These are phyloP conservation scores for Cordyceps fumosorosea DNA, from an alignment of 2,329 filamentous ascomycete species.

Conservation along the genomic window DNA sequence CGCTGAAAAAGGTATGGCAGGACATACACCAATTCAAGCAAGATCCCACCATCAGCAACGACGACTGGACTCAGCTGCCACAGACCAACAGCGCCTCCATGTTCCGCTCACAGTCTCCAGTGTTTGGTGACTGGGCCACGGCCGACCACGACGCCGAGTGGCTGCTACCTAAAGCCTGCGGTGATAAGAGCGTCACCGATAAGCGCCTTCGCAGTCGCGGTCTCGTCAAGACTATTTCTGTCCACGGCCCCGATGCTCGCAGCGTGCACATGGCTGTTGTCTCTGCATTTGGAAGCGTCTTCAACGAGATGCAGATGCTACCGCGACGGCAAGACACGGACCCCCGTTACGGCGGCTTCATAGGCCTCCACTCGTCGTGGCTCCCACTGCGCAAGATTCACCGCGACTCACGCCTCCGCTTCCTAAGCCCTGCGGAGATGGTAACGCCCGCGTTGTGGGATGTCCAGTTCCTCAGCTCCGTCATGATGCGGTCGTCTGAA, in stretches of 20 bases:
- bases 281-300: conserved; percentile 53
- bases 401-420: conserved; percentile 65
- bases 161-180: conserved; percentile 63
- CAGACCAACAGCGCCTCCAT: conserved; percentile 37
- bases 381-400: conserved; percentile 72
- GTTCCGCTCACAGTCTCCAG: conserved; percentile 42
- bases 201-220: conserved; percentile 69
- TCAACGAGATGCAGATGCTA: conserved; percentile 37
- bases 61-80: conserved; percentile 51
- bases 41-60: conserved; percentile 30
- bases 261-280: conserved; percentile 61
- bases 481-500: conserved; percentile 65
- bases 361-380: conserved; percentile 61
- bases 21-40: conserved; percentile 41
- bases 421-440: conserved; percentile 66
- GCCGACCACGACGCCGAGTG: conserved; percentile 48
- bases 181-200: conserved; percentile 55
- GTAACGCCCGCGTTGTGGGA: conserved; percentile 66
- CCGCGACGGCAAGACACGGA: conserved; percentile 23
- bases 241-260: conserved; percentile 57
- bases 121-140: conserved; percentile 39
- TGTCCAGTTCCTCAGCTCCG: conserved; percentile 60
- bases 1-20: conserved; percentile 50
- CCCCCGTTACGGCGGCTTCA: conserved; percentile 34
- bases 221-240: conserved; percentile 56